Conservation (phyloP, 1,284 basidiomycete species). For the Inonotus hispidus region DNA sequence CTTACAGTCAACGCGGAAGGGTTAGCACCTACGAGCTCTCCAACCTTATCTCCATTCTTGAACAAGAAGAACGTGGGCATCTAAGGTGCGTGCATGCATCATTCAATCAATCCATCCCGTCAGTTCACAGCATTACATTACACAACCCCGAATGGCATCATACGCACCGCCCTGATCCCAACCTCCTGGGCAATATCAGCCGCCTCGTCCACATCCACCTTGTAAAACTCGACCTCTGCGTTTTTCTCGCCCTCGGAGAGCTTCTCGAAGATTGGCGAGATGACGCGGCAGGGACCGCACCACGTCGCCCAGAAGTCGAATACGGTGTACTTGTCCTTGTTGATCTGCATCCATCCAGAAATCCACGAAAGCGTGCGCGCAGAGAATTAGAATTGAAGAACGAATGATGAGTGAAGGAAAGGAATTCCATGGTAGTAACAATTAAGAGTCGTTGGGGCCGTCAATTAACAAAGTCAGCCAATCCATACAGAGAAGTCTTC, state of each 20-base stretch:
- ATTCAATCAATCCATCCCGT: too few species aligned
- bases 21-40: constrained; percentile 60
- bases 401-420: too few species aligned
- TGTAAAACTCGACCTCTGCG: constrained; percentile 69
- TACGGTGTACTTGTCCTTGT: constrained; percentile 50
- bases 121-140: background rate
- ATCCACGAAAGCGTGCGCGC: background rate
- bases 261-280: constrained; percentile 77
- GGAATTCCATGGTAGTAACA: too few species aligned
- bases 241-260: constrained; percentile 34
- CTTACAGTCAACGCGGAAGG: constrained; percentile 6
- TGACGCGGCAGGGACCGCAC: constrained; percentile 74
- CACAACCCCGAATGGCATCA: background rate
- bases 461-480: too few species aligned
- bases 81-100: constrained; percentile 22
- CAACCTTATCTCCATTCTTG: constrained; percentile 61
- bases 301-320: constrained; percentile 79
- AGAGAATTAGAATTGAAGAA: too few species aligned
- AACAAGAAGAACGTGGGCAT: constrained; percentile 79
- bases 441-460: too few species aligned
- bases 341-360: constrained; percentile 41
- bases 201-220: constrained; percentile 74
- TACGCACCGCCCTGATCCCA: constrained; percentile 63
- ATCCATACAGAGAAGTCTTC: constrained; percentile 1
- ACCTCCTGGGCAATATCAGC: constrained; percentile 54